Conservation (phyloP, 2,329 filamentous ascomycete genomes). For the Sphaerulina vaccinii region DNA sequence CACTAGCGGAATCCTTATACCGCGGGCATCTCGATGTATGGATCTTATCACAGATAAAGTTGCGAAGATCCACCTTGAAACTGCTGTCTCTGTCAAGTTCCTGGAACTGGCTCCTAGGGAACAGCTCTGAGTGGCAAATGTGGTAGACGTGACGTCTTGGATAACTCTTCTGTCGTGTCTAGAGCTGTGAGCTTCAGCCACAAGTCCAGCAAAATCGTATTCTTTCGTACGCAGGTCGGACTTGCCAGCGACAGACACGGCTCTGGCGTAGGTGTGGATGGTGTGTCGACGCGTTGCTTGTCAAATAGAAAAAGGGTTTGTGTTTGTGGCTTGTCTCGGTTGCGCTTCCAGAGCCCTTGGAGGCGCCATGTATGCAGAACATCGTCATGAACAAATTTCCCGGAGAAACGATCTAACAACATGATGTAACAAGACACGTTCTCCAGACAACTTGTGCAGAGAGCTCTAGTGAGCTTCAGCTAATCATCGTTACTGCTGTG, state of each 20-base stretch:
- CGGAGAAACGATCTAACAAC: conserved; percentile 1
- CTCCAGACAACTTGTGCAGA: not conserved
- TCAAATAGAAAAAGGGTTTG: too few species aligned
- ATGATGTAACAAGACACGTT: conserved; percentile 6
- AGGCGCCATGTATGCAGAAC: conserved; percentile 11
- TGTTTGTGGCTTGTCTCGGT: too few species aligned
- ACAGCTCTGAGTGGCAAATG: not conserved
- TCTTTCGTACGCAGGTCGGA: too few species aligned
- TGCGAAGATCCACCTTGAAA: not conserved
- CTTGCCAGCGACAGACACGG: too few species aligned
- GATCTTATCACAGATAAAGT: conserved; percentile 10
- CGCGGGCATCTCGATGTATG: conserved; percentile 6
- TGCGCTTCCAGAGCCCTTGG: too few species aligned
- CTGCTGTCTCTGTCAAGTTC: conserved; percentile 6
- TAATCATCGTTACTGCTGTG: not conserved
- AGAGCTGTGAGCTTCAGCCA: conserved; percentile 3
- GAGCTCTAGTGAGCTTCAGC: not conserved
- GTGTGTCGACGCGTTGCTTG: too few species aligned
- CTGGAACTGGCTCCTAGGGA: not conserved
- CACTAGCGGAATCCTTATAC: not conserved
- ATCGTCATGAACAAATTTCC: conserved; percentile 8
- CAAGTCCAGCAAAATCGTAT: too few species aligned
- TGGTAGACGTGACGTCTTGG: conserved; percentile 7
- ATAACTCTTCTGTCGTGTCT: not conserved
- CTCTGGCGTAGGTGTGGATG: too few species aligned